Evolutionary conservation across 1,139 yeast genomes (phyloP).

Genomic region (Debaryomycetaceae sp.): DNA sequence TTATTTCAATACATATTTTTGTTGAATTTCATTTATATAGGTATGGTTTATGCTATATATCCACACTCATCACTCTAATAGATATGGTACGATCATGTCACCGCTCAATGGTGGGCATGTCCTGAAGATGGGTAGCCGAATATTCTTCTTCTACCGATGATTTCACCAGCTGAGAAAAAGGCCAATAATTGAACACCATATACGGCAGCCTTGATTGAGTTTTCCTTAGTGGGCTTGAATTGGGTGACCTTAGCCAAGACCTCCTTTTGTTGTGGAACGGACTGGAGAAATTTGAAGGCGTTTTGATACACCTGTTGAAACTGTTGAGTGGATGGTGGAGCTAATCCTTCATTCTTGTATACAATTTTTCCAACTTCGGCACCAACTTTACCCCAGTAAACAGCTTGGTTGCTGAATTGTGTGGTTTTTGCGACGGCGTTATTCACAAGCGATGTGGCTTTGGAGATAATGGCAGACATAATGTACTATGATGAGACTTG

Average conservation of each 20-base stretch:
- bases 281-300: slow-evolving; percentile 36
- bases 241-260: slow-evolving; percentile 38
- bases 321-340: slow-evolving; percentile 82
- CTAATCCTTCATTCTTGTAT: slow-evolving; percentile 86
- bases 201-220: slow-evolving; percentile 65
- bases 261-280: slow-evolving; percentile 47
- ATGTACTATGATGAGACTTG: slow-evolving; percentile 8
- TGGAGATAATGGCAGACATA: slow-evolving; percentile 49
- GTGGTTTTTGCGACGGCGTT: slow-evolving; percentile 35
- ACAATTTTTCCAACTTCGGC: slow-evolving; percentile 88
- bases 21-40: not conserved
- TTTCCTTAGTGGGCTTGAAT: slow-evolving; percentile 54
- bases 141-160: slow-evolving; percentile 90
- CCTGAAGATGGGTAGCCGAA: slow-evolving; percentile 73
- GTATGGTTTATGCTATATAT: not conserved
- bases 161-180: slow-evolving; percentile 91
- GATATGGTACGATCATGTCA: not conserved
- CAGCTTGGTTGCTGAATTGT: slow-evolving; percentile 45
- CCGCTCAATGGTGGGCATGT: slow-evolving; percentile 19
- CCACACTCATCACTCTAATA: not conserved
- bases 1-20: not conserved
- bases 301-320: slow-evolving; percentile 71
- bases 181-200: slow-evolving; percentile 84
- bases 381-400: slow-evolving; percentile 88
- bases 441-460: slow-evolving; percentile 45